Evolutionary conservation across 805 yeast genomes (phyloP), one percentile per base, ranked within the genome.

Genomic region (Candida corydali): DNA sequence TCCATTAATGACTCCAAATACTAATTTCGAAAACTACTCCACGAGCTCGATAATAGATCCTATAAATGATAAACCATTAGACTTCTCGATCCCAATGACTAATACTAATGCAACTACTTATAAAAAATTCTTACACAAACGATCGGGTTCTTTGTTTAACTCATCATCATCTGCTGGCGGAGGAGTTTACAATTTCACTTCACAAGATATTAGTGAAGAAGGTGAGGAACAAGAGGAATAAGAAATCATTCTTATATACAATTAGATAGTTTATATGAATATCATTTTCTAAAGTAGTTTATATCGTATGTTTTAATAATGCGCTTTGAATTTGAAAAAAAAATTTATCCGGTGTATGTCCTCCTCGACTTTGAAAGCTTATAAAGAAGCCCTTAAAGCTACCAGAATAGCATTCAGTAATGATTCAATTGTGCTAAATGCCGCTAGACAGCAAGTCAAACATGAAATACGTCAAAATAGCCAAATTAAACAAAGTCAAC

Each of bases 301-400:
- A n/a, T n/a, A n/a, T n/a, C n/a, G n/a, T n/a, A n/a, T n/a, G n/a
- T n/a, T n/a, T n/a, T n/a, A n/a, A n/a, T n/a, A n/a, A n/a, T n/a
- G n/a, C n/a, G 9, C 23, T 20, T 20, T 20, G 23, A 7, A 9
- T 20, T 20, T 20, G 9, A 7, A 20, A 20, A 7, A 20, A 9
- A 20, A 7, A 20, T 7, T 7, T 20, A 20, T 7, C 9, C 23
- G 9, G 9, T 7, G 7, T 20, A 17, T 23, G 17, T 33, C 29
- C 4, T 25, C 44, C 29, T 28, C 50, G 11, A 70, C 74, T 2
- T 46, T 72, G 25, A 53, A 65, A 20, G 87, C 88, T 0, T 84
- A 82, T 54, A 75, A 83, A 57, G 65, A 67, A 34, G 82, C 86
- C 2, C 58, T 83, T 23, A 71, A 86, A 47, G 86, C 91, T 7